Evolutionary conservation across 768 basidiomycete genomes (phyloP).

Genomic region (Calocybe cyanea): DNA sequence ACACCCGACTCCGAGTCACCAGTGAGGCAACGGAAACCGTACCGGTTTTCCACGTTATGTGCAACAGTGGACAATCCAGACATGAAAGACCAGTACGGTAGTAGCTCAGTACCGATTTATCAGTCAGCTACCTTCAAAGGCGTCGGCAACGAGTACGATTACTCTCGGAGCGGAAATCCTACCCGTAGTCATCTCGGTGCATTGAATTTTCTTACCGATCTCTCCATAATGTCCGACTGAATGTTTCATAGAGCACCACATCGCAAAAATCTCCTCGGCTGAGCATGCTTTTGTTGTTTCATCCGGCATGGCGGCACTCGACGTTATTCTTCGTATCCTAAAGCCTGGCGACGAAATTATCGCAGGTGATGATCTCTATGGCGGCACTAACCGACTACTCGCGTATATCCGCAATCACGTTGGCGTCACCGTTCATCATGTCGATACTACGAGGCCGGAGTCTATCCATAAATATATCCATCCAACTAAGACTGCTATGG

Average conservation of each 20-base stretch:
- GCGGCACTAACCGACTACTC: constrained; percentile 94
- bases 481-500: constrained; percentile 83
- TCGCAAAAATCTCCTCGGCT: constrained; percentile 95
- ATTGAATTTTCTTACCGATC: constrained; percentile 14
- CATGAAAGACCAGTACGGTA: constrained; percentile 94
- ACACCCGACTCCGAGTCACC: constrained; percentile 85
- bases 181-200: constrained; percentile 91
- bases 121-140: constrained; percentile 99
- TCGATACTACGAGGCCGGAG: constrained; percentile 81
- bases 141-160: constrained; percentile 84
- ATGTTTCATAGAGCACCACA: constrained; percentile 74
- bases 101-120: constrained; percentile 95
- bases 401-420: constrained; percentile 84
- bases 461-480: constrained; percentile 61
- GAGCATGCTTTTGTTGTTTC: constrained; percentile 87
- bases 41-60: constrained; percentile 87
- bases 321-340: constrained; percentile 89
- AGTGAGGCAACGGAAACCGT: constrained; percentile 60
- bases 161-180: constrained; percentile 93
- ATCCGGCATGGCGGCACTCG: constrained; percentile 97
- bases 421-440: constrained; percentile 87
- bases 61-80: constrained; percentile 89
- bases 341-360: constrained; percentile 96
- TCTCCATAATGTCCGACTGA: background rate
- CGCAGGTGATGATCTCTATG: constrained; percentile 96